Conservation (phyloP, 2,329 filamentous ascomycete species). For the Neonectria coccinea region DNA sequence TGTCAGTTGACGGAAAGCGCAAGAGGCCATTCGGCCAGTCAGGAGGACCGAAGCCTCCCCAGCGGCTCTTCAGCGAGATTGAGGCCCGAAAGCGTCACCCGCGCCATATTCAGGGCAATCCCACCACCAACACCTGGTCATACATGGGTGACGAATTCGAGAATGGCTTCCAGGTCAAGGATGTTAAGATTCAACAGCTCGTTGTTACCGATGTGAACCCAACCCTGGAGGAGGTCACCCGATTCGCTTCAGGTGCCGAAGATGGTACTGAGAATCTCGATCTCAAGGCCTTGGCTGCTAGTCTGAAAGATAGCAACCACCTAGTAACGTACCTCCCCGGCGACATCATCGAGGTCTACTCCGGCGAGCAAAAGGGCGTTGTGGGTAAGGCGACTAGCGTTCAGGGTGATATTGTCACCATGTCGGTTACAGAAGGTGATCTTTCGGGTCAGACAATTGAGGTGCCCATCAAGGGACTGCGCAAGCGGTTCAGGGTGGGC, state of each 20-base stretch:
- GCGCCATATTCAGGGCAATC: slow-evolving; percentile 71
- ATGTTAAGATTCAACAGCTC: slow-evolving; percentile 89
- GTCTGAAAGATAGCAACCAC: slow-evolving; percentile 84
- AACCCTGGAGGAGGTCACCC: slow-evolving; percentile 93
- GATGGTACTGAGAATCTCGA: slow-evolving; percentile 96
- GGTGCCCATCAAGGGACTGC: slow-evolving; percentile 89
- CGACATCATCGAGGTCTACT: slow-evolving; percentile 95
- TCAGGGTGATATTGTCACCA: slow-evolving; percentile 90
- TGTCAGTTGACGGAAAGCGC: slow-evolving; percentile 75
- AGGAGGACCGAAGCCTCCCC: slow-evolving; percentile 80
- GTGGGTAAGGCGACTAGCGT: slow-evolving; percentile 87
- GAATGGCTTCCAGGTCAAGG: slow-evolving; percentile 93
- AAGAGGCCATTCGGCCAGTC: slow-evolving; percentile 74
- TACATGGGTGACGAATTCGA: slow-evolving; percentile 92
- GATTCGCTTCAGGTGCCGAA: slow-evolving; percentile 87
- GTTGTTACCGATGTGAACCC: slow-evolving; percentile 92
- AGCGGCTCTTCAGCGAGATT: slow-evolving; percentile 90
- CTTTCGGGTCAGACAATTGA: slow-evolving; percentile 88
- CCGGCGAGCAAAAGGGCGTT: slow-evolving; percentile 94
- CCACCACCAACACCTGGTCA: slow-evolving; percentile 82
- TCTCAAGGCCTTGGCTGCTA: slow-evolving; percentile 88
- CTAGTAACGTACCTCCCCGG: slow-evolving; percentile 90
- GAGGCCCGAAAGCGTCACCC: slow-evolving; percentile 92
- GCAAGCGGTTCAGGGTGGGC: slow-evolving; percentile 92
- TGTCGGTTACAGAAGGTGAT: slow-evolving; percentile 85